Evolutionary conservation across 2,329 filamentous ascomycete genomes (phyloP).

Genomic region (Fusarium incarnatum): DNA sequence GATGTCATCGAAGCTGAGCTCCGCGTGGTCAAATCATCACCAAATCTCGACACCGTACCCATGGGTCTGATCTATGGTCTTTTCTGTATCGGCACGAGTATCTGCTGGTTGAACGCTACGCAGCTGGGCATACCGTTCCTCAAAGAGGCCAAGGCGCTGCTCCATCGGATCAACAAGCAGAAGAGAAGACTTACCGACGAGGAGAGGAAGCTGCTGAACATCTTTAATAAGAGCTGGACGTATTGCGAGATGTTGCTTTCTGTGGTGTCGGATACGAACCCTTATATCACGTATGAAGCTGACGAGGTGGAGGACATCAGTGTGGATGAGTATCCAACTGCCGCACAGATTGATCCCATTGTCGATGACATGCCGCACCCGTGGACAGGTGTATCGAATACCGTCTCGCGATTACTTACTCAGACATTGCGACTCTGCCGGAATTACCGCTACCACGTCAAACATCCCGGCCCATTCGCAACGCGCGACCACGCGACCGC

Average conservation of each 20-base stretch:
- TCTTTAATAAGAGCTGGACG: constrained; percentile 55
- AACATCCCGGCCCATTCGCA: constrained; percentile 31
- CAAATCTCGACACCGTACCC: constrained; percentile 41
- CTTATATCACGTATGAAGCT: constrained; percentile 16
- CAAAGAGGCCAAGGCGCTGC: constrained; percentile 45
- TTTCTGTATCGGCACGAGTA: constrained; percentile 55
- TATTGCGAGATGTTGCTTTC: constrained; percentile 57
- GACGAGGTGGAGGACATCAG: constrained; percentile 27
- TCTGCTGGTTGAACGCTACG: constrained; percentile 55
- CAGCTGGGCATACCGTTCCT: constrained; percentile 50
- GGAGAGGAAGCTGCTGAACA: constrained; percentile 49
- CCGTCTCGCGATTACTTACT: constrained; percentile 50
- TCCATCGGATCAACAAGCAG: constrained; percentile 44
- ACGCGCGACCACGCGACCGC: constrained; percentile 29
- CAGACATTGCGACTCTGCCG: constrained; percentile 53
- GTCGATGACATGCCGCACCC: constrained; percentile 49
- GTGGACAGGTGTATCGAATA: constrained; percentile 54
- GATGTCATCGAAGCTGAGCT: constrained; percentile 51
- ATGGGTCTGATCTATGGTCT: constrained; percentile 53
- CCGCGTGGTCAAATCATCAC: constrained; percentile 32
- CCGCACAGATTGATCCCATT: constrained; percentile 15
- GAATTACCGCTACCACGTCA: constrained; percentile 47
- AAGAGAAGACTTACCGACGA: constrained; percentile 14
- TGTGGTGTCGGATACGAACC: constrained; percentile 52
- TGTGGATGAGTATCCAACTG: constrained; percentile 26